Percentiles rank a stretch among this genome's conserved stretches.
These are phyloP conservation scores for Samsoniella hepiali DNA, from an alignment of 2,329 filamentous ascomycete species.

Conservation along the genomic window DNA sequence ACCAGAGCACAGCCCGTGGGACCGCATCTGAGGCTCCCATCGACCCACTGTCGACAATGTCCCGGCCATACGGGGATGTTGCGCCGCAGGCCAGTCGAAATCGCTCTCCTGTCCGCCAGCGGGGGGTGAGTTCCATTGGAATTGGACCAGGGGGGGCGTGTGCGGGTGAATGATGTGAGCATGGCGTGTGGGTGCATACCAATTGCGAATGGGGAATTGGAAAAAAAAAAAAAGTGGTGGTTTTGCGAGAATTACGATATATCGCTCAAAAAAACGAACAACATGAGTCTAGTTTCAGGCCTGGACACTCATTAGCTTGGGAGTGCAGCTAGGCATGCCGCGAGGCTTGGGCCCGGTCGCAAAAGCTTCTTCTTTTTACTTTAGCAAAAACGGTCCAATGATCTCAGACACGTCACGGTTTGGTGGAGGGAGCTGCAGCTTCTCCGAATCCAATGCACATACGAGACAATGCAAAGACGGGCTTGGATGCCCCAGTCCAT, in stretches of 20 bases:
- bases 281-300: not conserved
- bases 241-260: constrained; percentile 2
- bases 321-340: not conserved
- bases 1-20: not conserved
- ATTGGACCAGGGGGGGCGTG: not conserved
- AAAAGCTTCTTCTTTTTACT: not conserved
- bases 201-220: constrained; percentile 1
- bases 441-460: too few relatives aligned
- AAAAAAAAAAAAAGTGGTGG: not conserved
- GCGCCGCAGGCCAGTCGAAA: not conserved
- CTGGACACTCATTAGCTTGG: not conserved
- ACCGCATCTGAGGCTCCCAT: constrained; percentile 15
- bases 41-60: constrained; percentile 5
- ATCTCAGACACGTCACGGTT: not conserved
- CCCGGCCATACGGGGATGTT: not conserved
- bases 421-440: not conserved
- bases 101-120: not conserved
- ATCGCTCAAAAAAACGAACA: not conserved
- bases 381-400: not conserved
- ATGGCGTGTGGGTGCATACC: not conserved
- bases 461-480: not conserved
- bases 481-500: not conserved
- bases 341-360: not conserved
- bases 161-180: not conserved
- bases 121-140: not conserved